Base-by-base conservation (phyloP, 2,329 filamentous ascomycete genomes). In the Claviceps capensis region DNA sequence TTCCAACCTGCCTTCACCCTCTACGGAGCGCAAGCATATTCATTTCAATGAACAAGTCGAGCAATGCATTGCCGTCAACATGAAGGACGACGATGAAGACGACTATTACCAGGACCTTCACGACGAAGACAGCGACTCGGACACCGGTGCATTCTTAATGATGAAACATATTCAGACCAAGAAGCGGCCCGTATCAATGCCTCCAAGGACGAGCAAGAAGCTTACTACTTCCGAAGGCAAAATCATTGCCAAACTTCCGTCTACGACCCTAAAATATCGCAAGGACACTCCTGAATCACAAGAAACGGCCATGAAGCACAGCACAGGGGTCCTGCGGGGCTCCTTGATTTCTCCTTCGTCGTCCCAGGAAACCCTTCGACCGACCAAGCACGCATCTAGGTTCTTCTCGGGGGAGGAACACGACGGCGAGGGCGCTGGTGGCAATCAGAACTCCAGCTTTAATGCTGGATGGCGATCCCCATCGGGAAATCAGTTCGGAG, bases 21-120 rank as follows among this genome's bases (percentile, higher is more conserved):
- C 79, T 71, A 67, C 78, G 7, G 83, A 85, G 61, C 79, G 82
- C 61, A 89, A 83, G 55, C 91, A 95, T 65, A 97, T 98, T 58
- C 88, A 95, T 62, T 98, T 98, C 67, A 93, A 96, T 63, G 87
- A 96, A 63, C 86, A 91, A 69, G 93, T 98, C 2, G 84, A 90
- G 65, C 91, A 97, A 65, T 96, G 90, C 65, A 96, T 96, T 57
- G 93, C 93, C 7, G 81, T 98, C 36, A 90, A 97, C 37, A 77
- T 82, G 59, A 94, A 94, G 69, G 82, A 86, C 57, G 83, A 84
- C 23, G 85, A 90, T 47, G 81, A 86, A 30, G 82, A 88, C 50
- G 81, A 86, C 11, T 76, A 84, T 13, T 77, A 81, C 23, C 68
- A 74, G 4, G 76, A 77, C 38, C 59, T 54, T 4, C 73, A 69